These are phyloP conservation scores for Stramenopiles sp. DNA, from an alignment of 352 stramenopile genomes.

Conservation along the genomic window DNA sequence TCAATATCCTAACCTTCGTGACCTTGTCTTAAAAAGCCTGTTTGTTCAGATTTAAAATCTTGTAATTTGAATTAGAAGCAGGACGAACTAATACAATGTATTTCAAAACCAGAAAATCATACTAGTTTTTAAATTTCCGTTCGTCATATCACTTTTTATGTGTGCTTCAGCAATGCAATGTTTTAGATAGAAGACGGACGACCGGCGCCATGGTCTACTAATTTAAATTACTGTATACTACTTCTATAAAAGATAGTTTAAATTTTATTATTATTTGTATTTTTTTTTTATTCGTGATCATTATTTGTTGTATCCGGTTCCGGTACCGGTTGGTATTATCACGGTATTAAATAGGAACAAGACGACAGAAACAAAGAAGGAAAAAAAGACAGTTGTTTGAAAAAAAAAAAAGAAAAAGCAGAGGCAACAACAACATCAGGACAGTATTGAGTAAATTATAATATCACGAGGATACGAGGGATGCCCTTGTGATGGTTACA, in stretches of 20 bases:
- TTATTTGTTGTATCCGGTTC: not conserved
- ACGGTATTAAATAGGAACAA: no score
- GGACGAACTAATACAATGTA: not conserved
- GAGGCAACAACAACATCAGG: not conserved
- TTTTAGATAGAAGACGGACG: no score
- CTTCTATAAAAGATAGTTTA: not conserved
- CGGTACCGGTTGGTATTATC: no score
- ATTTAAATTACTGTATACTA: not conserved
- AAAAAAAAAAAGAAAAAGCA: no score
- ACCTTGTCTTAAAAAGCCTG: not conserved
- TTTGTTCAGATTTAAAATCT: not conserved
- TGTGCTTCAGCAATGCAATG: not conserved
- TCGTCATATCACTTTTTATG: not conserved
- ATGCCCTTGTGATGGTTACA: no score
- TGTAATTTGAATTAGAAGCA: not conserved
- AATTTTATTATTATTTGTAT: slow-evolving; percentile 6
- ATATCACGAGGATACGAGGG: not conserved
- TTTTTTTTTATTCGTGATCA: not conserved
- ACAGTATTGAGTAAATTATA: not conserved
- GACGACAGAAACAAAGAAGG: no score
- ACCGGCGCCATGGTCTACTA: no score
- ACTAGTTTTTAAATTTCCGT: not conserved
- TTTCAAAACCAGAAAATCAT: not conserved
- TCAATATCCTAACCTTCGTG: not conserved
- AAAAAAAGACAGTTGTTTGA: no score